Conservation (phyloP, 2,329 filamentous ascomycete genomes). For the Phoma sp. region DNA sequence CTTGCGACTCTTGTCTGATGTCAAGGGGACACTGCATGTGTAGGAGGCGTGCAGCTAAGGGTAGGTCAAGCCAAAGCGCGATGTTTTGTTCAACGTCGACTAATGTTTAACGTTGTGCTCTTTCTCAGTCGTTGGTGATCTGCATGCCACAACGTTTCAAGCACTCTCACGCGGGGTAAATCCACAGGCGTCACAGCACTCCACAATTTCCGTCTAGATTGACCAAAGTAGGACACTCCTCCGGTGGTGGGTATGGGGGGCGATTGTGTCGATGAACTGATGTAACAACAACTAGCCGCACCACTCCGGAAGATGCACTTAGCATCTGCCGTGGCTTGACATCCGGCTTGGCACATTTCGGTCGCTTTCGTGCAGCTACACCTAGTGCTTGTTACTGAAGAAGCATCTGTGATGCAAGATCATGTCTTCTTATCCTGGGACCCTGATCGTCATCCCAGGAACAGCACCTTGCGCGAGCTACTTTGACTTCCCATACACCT, state of each 20-base stretch:
- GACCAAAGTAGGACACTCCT: slow-evolving; percentile 17
- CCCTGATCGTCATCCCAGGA: not conserved
- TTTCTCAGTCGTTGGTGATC: slow-evolving; percentile 5
- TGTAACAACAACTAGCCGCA: slow-evolving; percentile 19
- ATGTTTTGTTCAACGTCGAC: slow-evolving; percentile 20
- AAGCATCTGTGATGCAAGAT: slow-evolving; percentile 5
- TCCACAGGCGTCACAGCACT: slow-evolving; percentile 8
- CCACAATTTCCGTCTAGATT: slow-evolving; percentile 19
- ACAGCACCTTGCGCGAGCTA: not conserved
- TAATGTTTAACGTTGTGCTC: slow-evolving; percentile 1
- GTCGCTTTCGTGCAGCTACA: not conserved
- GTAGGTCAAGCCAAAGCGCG: slow-evolving; percentile 8
- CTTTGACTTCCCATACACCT: not conserved
- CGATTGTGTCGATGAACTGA: slow-evolving; percentile 14
- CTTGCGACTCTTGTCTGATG: slow-evolving; percentile 16
- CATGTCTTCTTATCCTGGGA: not conserved
- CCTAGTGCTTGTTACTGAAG: slow-evolving; percentile 12
- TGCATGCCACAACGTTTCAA: slow-evolving; percentile 16
- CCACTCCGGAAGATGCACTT: slow-evolving; percentile 16
- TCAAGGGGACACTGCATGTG: slow-evolving; percentile 13
- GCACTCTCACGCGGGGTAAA: slow-evolving; percentile 23
- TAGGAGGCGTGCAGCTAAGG: slow-evolving; percentile 8
- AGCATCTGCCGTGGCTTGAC: slow-evolving; percentile 14
- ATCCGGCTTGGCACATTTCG: slow-evolving; percentile 14
- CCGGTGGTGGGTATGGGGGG: slow-evolving; percentile 10